Percentiles rank a stretch among this genome's conserved stretches.
Evolutionary conservation across 2,329 filamentous ascomycete genomes (phyloP).

Genomic region (Cytospora leucostoma): DNA sequence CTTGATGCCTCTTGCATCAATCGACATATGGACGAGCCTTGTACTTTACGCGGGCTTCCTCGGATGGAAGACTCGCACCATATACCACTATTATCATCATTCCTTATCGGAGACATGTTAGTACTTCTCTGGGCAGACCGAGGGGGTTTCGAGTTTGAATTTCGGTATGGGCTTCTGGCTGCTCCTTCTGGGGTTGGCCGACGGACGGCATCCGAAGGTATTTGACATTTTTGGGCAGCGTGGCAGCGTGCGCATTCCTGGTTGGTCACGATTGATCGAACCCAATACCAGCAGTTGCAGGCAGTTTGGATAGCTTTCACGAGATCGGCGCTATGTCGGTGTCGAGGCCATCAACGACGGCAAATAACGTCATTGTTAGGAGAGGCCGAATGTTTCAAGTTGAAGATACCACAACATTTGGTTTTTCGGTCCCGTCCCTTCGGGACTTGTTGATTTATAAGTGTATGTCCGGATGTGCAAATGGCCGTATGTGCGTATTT

Average conservation of each 20-base stretch:
- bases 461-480: too few relatives aligned
- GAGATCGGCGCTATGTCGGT: conserved; percentile 2
- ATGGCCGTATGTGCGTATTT: too few relatives aligned
- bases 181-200: neutral
- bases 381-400: neutral
- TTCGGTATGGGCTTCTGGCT: neutral
- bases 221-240: conserved; percentile 2
- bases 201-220: neutral
- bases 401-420: neutral
- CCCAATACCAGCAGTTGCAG: neutral
- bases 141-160: neutral
- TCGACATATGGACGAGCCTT: neutral
- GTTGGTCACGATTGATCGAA: neutral
- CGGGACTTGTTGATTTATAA: too few relatives aligned
- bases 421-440: neutral
- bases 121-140: neutral
- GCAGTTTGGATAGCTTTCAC: conserved; percentile 1
- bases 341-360: neutral
- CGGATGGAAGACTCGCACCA: neutral
- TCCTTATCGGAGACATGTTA: neutral
- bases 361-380: neutral
- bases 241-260: conserved; percentile 9
- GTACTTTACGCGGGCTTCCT: neutral
- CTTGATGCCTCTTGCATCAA: neutral
- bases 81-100: neutral